A percentile compares a stretch with the other conserved stretches of the same genome.
These are phyloP conservation scores for Kodamaea kaohsiungensis DNA, from an alignment of 805 yeast genomes.

Conservation along the genomic window DNA sequence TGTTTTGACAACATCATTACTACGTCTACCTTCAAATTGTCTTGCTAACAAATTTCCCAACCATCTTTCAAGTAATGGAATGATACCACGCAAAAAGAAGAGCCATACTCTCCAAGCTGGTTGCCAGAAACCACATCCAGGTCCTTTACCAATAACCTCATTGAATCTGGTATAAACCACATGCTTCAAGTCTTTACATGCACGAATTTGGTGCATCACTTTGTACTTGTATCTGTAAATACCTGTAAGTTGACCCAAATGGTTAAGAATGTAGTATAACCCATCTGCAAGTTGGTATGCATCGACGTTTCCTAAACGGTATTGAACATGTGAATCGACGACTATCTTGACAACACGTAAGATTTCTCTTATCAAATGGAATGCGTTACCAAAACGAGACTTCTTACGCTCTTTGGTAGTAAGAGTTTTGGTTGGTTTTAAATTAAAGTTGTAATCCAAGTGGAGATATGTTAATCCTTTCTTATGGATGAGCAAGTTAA, in stretches of 20 bases:
- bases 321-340: conserved; percentile 94
- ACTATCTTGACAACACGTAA: conserved; percentile 78
- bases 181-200: conserved; percentile 94
- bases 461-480: conserved; percentile 91
- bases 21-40: conserved; percentile 93
- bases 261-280: conserved; percentile 83
- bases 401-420: conserved; percentile 96
- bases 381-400: conserved; percentile 94
- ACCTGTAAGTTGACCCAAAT: conserved; percentile 94
- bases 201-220: conserved; percentile 97
- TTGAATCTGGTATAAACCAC: conserved; percentile 86
- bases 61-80: conserved; percentile 94
- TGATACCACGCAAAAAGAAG: conserved; percentile 84
- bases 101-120: conserved; percentile 99
- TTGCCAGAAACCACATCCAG: conserved; percentile 99
- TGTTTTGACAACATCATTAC: conserved; percentile 89
- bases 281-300: conserved; percentile 96
- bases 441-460: conserved; percentile 90
- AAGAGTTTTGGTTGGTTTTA: conserved; percentile 93
- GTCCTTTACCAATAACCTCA: conserved; percentile 89
- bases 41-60: conserved; percentile 85
- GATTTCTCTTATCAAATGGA: conserved; percentile 90
- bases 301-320: conserved; percentile 84
- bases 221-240: conserved; percentile 94
- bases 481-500: conserved; percentile 84